Base-by-base conservation (phyloP, 768 basidiomycete species). In the Terana coerulea region DNA sequence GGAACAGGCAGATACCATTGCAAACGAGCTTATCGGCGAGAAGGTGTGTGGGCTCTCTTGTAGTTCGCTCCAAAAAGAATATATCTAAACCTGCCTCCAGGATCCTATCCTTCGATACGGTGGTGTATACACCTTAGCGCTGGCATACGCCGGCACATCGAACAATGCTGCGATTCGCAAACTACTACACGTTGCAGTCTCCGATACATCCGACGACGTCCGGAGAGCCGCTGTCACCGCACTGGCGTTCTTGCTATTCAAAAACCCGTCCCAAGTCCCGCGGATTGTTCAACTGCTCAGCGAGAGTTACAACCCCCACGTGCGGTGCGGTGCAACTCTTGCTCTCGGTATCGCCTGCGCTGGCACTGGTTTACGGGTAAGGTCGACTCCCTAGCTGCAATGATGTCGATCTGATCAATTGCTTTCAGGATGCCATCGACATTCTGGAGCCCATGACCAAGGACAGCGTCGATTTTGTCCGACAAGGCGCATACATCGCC, bases 301-400 rank as follows among this genome's bases (percentile, higher is more conserved):
- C 57, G 97, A 99, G 74, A 95, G 93, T 61, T 99, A 99, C 70
- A 99, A 98, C 65, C 97, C 97, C 12, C 95, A 98, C 66, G 97
- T 99, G 21, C 82, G 97, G 36, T 98, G 95, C 56, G 95, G 95
- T 58, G 94, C 95, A 25, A 97, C 95, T 4, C 78, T 99, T 28
- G 97, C 97, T 19, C 76, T 99, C 21, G 97, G 97, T 56, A 93
- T 99, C 61, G 91, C 95, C 14, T 99, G 97, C 62, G 95, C 95
- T 22, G 95, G 97, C 14, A 98, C 95, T 15, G 97, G 95, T 39
- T 79, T 95, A 39, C 89, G 91, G 78, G 91, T 90, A 53, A 52
- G 76, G 8, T 29, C n/a, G 21, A 10, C 11, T 3, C 4, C 4
- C 2, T 43, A 57, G n/a, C 49, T 34, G 26, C 11, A 43, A 3